A percentile compares a stretch with the other conserved stretches of the same genome.
Conservation (phyloP, 2,329 filamentous ascomycete genomes). For the Pseudogymnoascus destructans region DNA sequence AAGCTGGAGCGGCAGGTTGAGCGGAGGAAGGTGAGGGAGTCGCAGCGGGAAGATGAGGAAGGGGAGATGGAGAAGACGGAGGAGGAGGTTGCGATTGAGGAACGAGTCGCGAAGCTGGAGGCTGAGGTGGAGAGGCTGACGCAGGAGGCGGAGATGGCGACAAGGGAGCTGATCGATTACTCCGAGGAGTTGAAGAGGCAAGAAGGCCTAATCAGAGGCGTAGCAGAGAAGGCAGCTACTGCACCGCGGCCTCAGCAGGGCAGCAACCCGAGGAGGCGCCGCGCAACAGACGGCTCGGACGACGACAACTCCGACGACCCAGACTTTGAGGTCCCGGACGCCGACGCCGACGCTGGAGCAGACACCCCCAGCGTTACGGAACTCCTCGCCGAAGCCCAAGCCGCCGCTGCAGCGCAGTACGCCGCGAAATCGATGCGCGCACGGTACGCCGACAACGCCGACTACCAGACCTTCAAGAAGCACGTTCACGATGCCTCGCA, state of each 20-base stretch:
- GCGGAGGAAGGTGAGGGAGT: slow-evolving; percentile 10
- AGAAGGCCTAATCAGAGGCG: slow-evolving; percentile 22
- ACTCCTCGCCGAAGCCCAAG: slow-evolving; percentile 27
- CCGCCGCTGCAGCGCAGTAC: slow-evolving; percentile 27
- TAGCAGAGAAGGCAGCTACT: slow-evolving; percentile 20
- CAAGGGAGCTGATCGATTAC: slow-evolving; percentile 45
- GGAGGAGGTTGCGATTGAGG: slow-evolving; percentile 14
- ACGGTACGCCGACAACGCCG: slow-evolving; percentile 45
- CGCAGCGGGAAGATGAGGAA: slow-evolving; percentile 7
- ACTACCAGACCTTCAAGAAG: slow-evolving; percentile 47
- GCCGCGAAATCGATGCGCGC: slow-evolving; percentile 27
- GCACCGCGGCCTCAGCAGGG: slow-evolving; percentile 16
- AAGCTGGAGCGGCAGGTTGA: slow-evolving; percentile 13
- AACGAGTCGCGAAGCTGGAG: slow-evolving; percentile 25
- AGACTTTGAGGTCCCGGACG: slow-evolving; percentile 29
- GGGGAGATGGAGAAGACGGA: slow-evolving; percentile 9
- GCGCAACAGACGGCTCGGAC: slow-evolving; percentile 22
- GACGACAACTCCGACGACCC: slow-evolving; percentile 29
- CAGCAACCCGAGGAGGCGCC: slow-evolving; percentile 26
- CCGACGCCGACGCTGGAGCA: slow-evolving; percentile 29
- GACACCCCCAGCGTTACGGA: slow-evolving; percentile 26
- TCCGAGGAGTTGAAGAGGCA: slow-evolving; percentile 31
- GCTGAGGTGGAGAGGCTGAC: slow-evolving; percentile 39
- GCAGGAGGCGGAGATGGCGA: slow-evolving; percentile 40
- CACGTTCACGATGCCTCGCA: slow-evolving; percentile 48